These are phyloP conservation scores for Xerophyta viscosa DNA, from an alignment of 106 monocot species.

Conservation along the genomic window DNA sequence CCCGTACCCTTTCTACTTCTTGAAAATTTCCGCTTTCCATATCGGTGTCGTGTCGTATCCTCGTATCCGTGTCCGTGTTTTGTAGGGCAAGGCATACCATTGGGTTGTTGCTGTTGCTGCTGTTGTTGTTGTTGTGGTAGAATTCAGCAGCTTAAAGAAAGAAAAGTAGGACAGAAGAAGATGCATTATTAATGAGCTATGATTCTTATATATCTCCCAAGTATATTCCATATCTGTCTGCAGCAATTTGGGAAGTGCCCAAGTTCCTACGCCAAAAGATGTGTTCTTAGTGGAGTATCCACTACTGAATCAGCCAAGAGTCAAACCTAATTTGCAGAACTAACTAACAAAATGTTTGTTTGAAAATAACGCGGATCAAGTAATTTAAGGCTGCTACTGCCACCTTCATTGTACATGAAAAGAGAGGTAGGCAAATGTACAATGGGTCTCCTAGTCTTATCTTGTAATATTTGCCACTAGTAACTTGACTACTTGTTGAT, in stretches of 20 bases:
- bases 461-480: too few species aligned
- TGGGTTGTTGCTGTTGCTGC: too few species aligned
- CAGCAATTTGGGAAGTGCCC: slow-evolving; percentile 93
- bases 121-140: neutral
- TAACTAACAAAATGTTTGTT: neutral
- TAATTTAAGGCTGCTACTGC: too few species aligned
- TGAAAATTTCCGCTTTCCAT: too few species aligned
- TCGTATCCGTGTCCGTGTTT: too few species aligned
- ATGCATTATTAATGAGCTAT: neutral
- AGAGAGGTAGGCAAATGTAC: too few species aligned
- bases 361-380: neutral
- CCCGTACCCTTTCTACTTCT: too few species aligned
- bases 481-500: too few species aligned
- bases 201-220: slow-evolving; percentile 31
- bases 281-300: slow-evolving; percentile 89
- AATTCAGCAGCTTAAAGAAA: neutral
- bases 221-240: slow-evolving; percentile 79
- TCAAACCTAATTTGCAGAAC: neutral
- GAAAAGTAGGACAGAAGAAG: neutral
- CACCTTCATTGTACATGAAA: too few species aligned
- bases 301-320: slow-evolving; percentile 8
- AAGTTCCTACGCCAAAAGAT: slow-evolving; percentile 86
- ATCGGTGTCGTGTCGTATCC: too few species aligned
- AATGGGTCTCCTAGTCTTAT: too few species aligned
- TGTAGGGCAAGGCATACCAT: too few species aligned